Evolutionary conservation across 2,329 filamentous ascomycete species (phyloP).

Genomic region (Mycogone perniciosa): DNA sequence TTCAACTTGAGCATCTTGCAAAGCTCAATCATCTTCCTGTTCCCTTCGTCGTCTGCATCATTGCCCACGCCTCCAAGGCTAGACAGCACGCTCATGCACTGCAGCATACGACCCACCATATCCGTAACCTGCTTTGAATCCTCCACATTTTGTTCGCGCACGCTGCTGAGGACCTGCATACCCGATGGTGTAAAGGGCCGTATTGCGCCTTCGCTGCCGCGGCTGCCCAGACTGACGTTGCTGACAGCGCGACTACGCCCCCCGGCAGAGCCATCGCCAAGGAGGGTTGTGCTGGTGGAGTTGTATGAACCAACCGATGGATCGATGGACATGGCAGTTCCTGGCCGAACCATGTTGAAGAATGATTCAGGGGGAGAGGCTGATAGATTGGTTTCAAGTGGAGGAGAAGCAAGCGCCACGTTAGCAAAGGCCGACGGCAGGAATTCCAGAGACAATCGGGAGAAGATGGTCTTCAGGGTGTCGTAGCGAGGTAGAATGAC

Average conservation of each 20-base stretch:
- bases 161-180: conserved; percentile 32
- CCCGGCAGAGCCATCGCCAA: conserved; percentile 56
- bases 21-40: conserved; percentile 74
- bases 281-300: conserved; percentile 69
- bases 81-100: conserved; percentile 88
- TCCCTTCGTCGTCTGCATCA: conserved; percentile 59
- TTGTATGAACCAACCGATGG: conserved; percentile 72
- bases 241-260: conserved; percentile 74
- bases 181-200: conserved; percentile 47
- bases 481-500: conserved; percentile 88
- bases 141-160: conserved; percentile 55
- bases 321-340: conserved; percentile 70
- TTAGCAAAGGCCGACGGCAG: conserved; percentile 47
- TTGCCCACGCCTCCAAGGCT: conserved; percentile 58
- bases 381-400: conserved; percentile 43
- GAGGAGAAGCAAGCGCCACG: conserved; percentile 49
- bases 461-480: conserved; percentile 82
- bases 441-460: conserved; percentile 78
- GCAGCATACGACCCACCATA: conserved; percentile 89
- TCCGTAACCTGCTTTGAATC: conserved; percentile 80
- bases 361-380: conserved; percentile 46
- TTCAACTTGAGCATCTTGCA: conserved; percentile 89
- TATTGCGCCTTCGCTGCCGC: conserved; percentile 35
- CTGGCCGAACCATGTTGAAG: conserved; percentile 48
- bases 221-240: conserved; percentile 66